These are phyloP conservation scores for Suillus lakei DNA, from an alignment of 768 basidiomycete genomes.

Conservation along the genomic window DNA sequence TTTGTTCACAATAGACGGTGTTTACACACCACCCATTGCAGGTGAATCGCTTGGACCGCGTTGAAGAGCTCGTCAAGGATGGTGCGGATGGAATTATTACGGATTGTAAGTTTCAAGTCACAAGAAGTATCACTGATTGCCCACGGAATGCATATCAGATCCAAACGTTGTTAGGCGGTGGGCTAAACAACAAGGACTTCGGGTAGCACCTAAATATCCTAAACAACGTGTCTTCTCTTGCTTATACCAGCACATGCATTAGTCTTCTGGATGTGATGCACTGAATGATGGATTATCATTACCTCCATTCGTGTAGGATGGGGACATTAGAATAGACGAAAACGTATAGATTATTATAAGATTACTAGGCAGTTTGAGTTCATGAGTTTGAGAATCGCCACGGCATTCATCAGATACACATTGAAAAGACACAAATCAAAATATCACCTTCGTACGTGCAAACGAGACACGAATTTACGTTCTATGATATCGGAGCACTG, in stretches of 20 bases:
- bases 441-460: neutral
- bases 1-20: too few species aligned
- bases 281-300: neutral
- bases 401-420: neutral
- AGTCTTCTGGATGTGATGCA: neutral
- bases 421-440: neutral
- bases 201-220: conserved; percentile 62
- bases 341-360: too few species aligned
- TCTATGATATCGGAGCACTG: too few species aligned
- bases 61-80: conserved; percentile 62
- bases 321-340: too few species aligned
- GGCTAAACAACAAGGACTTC: conserved; percentile 54
- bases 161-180: conserved; percentile 62
- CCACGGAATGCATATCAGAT: conserved; percentile 35
- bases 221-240: conserved; percentile 65
- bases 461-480: neutral
- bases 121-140: neutral
- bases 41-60: conserved; percentile 66
- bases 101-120: conserved; percentile 50
- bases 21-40: conserved; percentile 25
- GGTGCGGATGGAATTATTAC: conserved; percentile 81
- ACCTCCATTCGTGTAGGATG: neutral
- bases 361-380: neutral
- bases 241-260: conserved; percentile 55
- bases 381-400: too few species aligned